phyloP scores from a whole-genome alignment of 108 stramenopile species.

The Bacterosira constricta region DNA sequence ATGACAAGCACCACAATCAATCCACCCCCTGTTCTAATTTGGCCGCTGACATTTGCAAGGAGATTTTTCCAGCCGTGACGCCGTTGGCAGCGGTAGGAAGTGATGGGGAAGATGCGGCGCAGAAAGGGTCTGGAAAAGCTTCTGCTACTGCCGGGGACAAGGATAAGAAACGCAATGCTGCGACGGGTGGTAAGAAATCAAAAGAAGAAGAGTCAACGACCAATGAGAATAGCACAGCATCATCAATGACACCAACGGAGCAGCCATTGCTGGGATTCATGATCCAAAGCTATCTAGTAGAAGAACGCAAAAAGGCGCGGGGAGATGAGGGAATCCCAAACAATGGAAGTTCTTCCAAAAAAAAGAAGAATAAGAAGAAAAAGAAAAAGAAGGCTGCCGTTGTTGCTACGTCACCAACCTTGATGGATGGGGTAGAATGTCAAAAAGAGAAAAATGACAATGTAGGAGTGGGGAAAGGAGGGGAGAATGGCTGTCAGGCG shows the following conservation, averaged over 20 bases:
- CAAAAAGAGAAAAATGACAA: neutral
- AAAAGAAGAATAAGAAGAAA: conserved; percentile 13
- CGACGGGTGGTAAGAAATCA: neutral
- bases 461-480: neutral
- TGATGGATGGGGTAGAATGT: neutral
- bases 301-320: conserved; percentile 13
- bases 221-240: too few relatives aligned
- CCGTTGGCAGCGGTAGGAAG: neutral
- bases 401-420: neutral
- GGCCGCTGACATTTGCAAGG: conserved; percentile 1
- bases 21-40: neutral
- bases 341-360: neutral
- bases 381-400: conserved; percentile 8
- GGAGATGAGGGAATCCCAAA: neutral
- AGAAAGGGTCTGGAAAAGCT: too few relatives aligned
- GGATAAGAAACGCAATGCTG: too few relatives aligned
- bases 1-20: neutral
- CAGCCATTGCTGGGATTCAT: conserved; percentile 11
- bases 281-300: conserved; percentile 4
- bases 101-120: neutral
- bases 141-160: too few relatives aligned
- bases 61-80: conserved; percentile 2
- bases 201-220: neutral
- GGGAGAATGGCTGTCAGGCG: neutral
- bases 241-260: neutral